Conservation (phyloP, 768 basidiomycete species). For the Boletus edulis region DNA sequence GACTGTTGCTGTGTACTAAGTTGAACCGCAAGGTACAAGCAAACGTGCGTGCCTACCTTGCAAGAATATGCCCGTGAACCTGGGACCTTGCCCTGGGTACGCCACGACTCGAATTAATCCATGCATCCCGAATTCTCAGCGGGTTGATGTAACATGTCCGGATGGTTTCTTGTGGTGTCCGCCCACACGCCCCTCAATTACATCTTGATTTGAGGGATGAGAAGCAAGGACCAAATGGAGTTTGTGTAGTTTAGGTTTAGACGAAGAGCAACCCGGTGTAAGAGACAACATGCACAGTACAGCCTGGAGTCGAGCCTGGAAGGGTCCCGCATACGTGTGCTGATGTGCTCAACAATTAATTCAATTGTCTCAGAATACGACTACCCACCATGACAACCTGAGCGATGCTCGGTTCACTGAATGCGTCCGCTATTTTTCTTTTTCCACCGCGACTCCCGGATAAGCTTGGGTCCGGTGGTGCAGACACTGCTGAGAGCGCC, state of each 20-base stretch:
- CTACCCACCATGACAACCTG: background rate
- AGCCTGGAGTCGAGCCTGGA: slow-evolving; percentile 1
- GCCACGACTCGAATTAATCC: background rate
- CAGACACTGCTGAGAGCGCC: background rate
- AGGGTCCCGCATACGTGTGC: background rate
- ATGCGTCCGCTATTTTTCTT: background rate
- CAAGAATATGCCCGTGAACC: background rate
- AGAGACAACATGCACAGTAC: slow-evolving; percentile 48
- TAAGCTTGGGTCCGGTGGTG: background rate
- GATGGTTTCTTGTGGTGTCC: slow-evolving; percentile 50
- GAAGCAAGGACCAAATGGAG: slow-evolving; percentile 22
- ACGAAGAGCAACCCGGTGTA: slow-evolving; percentile 31
- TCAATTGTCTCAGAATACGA: background rate
- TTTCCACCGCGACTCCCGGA: slow-evolving; percentile 1
- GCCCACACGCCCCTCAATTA: slow-evolving; percentile 62
- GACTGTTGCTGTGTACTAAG: background rate
- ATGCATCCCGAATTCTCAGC: slow-evolving; percentile 43
- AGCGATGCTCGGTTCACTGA: background rate
- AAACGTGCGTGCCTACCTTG: background rate
- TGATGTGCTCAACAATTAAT: slow-evolving; percentile 1
- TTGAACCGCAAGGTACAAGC: background rate
- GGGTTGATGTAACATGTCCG: slow-evolving; percentile 25
- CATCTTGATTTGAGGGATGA: slow-evolving; percentile 54
- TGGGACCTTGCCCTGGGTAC: background rate
- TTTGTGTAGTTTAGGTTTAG: slow-evolving; percentile 15